Evolutionary conservation across 352 stramenopile species (phyloP).

Genomic region (Globisporangium apiculatum): DNA sequence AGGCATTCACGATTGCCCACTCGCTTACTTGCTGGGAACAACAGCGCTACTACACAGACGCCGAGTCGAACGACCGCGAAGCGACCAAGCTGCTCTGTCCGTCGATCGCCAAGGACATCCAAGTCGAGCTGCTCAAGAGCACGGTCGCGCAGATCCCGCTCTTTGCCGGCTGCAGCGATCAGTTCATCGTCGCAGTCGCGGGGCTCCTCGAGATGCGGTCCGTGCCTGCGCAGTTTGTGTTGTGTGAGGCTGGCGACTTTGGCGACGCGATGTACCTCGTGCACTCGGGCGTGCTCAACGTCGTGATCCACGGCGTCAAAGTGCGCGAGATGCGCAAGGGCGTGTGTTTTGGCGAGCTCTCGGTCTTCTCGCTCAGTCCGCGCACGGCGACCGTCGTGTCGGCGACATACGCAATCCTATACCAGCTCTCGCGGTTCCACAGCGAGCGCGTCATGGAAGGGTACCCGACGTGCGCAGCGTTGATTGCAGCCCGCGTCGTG

Average conservation of each 20-base stretch:
- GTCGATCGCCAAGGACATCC: conserved; percentile 69
- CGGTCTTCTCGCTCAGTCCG: conserved; percentile 46
- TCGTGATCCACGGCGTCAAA: conserved; percentile 43
- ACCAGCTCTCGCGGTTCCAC: conserved; percentile 56
- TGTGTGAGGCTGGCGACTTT: conserved; percentile 47
- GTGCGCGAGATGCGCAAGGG: conserved; percentile 67
- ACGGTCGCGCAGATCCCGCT: conserved; percentile 54
- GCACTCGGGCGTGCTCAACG: conserved; percentile 54
- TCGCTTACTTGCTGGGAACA: not conserved
- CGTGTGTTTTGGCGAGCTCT: conserved; percentile 59
- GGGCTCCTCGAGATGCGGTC: conserved; percentile 60
- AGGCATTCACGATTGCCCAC: not conserved
- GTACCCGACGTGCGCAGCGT: conserved; percentile 30
- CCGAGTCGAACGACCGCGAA: conserved; percentile 59
- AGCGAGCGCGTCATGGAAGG: conserved; percentile 42
- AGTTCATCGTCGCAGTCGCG: conserved; percentile 61
- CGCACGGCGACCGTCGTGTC: conserved; percentile 48
- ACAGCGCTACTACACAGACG: conserved; percentile 51
- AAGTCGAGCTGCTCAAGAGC: conserved; percentile 54
- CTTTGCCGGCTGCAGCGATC: conserved; percentile 49
- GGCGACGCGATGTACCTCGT: conserved; percentile 76
- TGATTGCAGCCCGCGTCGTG: conserved; percentile 22
- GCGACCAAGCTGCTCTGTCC: conserved; percentile 59
- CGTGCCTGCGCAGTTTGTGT: conserved; percentile 38
- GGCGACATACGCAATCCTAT: conserved; percentile 53